phyloP scores from a whole-genome alignment of 306 rosid genomes.

The Adenanthera pavonina region DNA sequence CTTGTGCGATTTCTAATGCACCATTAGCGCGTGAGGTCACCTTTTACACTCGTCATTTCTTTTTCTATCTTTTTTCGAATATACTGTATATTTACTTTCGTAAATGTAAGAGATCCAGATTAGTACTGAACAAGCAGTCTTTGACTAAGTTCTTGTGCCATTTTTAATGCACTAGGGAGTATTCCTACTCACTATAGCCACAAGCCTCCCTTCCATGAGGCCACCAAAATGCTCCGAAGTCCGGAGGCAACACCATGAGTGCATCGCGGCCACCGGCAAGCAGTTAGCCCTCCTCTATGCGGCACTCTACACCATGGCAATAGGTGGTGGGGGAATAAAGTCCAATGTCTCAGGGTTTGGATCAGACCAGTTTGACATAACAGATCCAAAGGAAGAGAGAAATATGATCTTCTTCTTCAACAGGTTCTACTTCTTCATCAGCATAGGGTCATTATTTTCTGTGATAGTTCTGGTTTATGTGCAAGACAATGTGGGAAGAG shows the following conservation, averaged over 20 bases:
- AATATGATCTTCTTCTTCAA: conserved; percentile 95
- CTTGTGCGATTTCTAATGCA: too few species aligned
- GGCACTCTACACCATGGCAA: conserved; percentile 77
- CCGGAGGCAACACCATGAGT: conserved; percentile 63
- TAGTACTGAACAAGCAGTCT: neutral
- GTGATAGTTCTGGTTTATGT: conserved; percentile 81
- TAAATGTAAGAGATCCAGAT: neutral
- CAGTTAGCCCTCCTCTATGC: conserved; percentile 71
- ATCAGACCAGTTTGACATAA: conserved; percentile 70
- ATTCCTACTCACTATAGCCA: conserved; percentile 69
- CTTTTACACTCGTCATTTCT: neutral
- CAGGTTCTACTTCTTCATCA: conserved; percentile 83
- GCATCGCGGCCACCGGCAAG: conserved; percentile 62
- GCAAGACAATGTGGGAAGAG: conserved; percentile 88
- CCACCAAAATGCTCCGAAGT: conserved; percentile 68
- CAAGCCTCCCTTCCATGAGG: conserved; percentile 70
- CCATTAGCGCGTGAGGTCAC: too few species aligned
- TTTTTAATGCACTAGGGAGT: conserved; percentile 62
- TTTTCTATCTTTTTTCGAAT: neutral
- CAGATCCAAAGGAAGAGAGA: conserved; percentile 80
- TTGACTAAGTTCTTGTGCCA: conserved; percentile 10
- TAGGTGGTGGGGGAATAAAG: conserved; percentile 92
- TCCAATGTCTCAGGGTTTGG: conserved; percentile 94
- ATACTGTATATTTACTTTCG: rapidly evolving
- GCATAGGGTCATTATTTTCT: conserved; percentile 82